Base-by-base conservation (phyloP, 1,284 basidiomycete species). In the Amylostereum areolatum region DNA sequence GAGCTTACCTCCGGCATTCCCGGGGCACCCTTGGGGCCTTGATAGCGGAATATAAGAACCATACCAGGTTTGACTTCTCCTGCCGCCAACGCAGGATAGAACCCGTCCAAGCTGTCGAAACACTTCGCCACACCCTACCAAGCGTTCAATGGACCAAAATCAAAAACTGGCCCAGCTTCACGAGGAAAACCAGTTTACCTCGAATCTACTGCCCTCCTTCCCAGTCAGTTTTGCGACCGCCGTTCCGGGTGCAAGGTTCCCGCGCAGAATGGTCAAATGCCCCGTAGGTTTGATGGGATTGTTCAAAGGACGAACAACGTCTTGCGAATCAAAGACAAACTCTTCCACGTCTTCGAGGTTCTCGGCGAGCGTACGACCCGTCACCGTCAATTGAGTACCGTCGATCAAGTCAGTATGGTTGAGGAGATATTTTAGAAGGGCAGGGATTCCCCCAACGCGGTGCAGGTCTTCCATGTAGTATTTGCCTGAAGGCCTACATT, bases 381-480 rank as follows among this genome's bases (percentile, higher is more conserved):
- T 97, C 45, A 97, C 91, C 40, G 96, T 99, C 67, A 97, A 71
- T 59, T 90, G 89, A 58, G 77, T 81, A 45, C 95, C 94, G 61
- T 97, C 90, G 67, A 99, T 90, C 58, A 97, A 75, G 57, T 88
- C 77, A 43, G 88, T 89, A 66, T 92, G 73, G 59, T 92, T 89
- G 55, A 96, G 75, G 43, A 98, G 80, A 70, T 97, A 97, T 65
- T 88, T 89, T 53, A 91, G 66, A 47, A 87, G 70, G 1, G 80
- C 81, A 0, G 94, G 94, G 54, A 95, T 86, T 52, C 94, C 94
- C 35, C 94, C 94, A 56, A 93, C 85, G 57, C 78, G 82, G 75
- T 97, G 91, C 32, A 99, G 77, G 64, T 98, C 94, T 71, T 97
- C 92, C 94, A 98, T 97, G 61, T 91, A 87, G 68, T 95, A 97